Base-by-base conservation (phyloP, 2,329 filamentous ascomycete genomes). In the Aspergillus brasiliensis region DNA sequence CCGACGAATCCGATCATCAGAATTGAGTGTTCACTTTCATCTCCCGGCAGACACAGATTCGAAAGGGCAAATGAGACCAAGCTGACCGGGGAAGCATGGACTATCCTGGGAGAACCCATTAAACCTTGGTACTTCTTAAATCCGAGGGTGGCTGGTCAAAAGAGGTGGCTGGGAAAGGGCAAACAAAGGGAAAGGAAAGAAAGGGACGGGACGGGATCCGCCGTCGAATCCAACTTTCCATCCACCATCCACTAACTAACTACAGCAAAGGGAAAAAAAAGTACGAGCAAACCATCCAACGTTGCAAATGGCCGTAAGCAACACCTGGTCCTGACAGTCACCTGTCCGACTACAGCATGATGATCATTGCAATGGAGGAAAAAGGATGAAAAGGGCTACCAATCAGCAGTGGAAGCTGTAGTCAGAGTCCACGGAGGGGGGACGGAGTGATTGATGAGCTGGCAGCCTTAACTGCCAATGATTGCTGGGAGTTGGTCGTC, bases 391-490 rank as follows among this genome's bases (percentile, higher is more conserved):
- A 51, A 58, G 38, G 40, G 34, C 55, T 61, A 28, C 58, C 61
- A 63, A 57, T 59, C 52, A 58, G 19, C 21, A n/a, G 44, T 11
- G 25, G 23, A 44, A 23, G 31, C 28, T 34, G 31, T 34, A 51
- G 37, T 21, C 44, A 49, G 42, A 19, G 37, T 31, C 49, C 48
- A 60, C 57, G 53, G 51, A 58, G 55, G 56, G 56, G 27, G 31
- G 10, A 34, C 31, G 31, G 31, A 34, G 31, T 11, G 31, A 34
- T 34, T 57, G 52, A 56, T 54, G 51, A 63, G 61, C 56, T 63
- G 61, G 61, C 61, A 63, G 42, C 48, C 37, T 37, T 31, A 53
- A 59, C 56, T 48, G 48, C 58, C 61, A 60, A 60, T 60, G 51
- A 42, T 38, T 34, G 37, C 27, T 10, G 34, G 31, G 15, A 21